These are phyloP conservation scores for Chlorophyllum brunneum DNA, from an alignment of 768 basidiomycete genomes.

Conservation along the genomic window DNA sequence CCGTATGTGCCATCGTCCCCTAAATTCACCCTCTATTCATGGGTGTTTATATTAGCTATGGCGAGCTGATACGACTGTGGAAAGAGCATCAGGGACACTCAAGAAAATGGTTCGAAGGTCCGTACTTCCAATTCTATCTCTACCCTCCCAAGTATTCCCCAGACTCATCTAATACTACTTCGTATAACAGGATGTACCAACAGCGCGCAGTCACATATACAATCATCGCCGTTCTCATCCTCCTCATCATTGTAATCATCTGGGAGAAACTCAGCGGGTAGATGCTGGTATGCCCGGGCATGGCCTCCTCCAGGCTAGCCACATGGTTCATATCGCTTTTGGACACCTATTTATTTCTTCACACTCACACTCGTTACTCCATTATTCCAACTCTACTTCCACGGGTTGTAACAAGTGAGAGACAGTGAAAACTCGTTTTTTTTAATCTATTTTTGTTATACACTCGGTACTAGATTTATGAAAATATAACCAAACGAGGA, in stretches of 20 bases:
- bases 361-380: background rate
- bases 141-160: constrained; percentile 18
- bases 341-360: background rate
- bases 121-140: constrained; percentile 23
- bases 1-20: constrained; percentile 42
- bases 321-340: background rate
- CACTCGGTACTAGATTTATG: background rate
- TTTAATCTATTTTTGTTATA: constrained; percentile 9
- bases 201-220: constrained; percentile 85
- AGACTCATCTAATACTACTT: constrained; percentile 34
- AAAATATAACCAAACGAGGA: background rate
- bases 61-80: constrained; percentile 84
- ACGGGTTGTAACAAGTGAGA: background rate
- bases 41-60: constrained; percentile 52
- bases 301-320: background rate
- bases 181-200: constrained; percentile 83
- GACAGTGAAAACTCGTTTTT: background rate
- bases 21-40: background rate
- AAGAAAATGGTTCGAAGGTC: constrained; percentile 96
- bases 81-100: constrained; percentile 86
- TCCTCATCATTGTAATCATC: constrained; percentile 78
- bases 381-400: background rate
- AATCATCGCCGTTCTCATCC: constrained; percentile 80
- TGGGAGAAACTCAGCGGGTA: constrained; percentile 66
- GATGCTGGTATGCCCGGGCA: background rate